phyloP scores from a whole-genome alignment of 2,329 filamentous ascomycete genomes.

The Colletotrichum falcatum region DNA sequence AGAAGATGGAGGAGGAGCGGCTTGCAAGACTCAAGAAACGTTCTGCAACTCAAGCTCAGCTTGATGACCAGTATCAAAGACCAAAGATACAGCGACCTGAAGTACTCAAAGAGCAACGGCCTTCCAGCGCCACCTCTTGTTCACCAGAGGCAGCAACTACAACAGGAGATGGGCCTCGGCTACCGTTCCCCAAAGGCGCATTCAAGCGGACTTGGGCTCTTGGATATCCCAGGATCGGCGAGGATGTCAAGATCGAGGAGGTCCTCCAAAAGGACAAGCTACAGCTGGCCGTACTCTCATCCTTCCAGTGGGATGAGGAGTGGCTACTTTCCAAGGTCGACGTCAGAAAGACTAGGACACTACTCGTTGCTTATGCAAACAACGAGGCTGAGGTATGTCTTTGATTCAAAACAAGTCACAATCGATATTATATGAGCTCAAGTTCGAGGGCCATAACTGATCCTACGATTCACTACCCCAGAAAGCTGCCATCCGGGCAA shows the following conservation, averaged over 20 bases:
- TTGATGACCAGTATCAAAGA: slow-evolving; percentile 40
- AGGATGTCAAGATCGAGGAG: slow-evolving; percentile 91
- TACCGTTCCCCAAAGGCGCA: slow-evolving; percentile 67
- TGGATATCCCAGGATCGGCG: slow-evolving; percentile 68
- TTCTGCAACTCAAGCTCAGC: slow-evolving; percentile 30
- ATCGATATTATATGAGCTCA: not conserved
- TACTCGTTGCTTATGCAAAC: slow-evolving; percentile 68
- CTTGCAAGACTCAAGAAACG: slow-evolving; percentile 76
- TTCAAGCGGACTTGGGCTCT: slow-evolving; percentile 86
- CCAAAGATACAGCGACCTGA: slow-evolving; percentile 38
- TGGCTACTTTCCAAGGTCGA: slow-evolving; percentile 83
- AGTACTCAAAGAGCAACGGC: not conserved
- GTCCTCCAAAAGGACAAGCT: slow-evolving; percentile 80
- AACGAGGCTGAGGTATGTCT: slow-evolving; percentile 63
- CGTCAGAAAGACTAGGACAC: slow-evolving; percentile 67
- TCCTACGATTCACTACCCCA: slow-evolving; percentile 43
- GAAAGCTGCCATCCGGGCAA: slow-evolving; percentile 62
- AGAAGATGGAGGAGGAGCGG: slow-evolving; percentile 87
- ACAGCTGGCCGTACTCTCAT: slow-evolving; percentile 83
- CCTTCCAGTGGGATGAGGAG: slow-evolving; percentile 86
- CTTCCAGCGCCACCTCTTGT: not conserved
- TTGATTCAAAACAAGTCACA: not conserved
- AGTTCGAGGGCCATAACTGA: not conserved
- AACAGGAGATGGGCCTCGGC: slow-evolving; percentile 10
- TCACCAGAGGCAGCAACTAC: not conserved